A percentile compares a stretch with the other conserved stretches of the same genome.
These are phyloP conservation scores for Fraxinus albicans DNA, from an alignment of 305 asterid genomes.

Conservation along the genomic window DNA sequence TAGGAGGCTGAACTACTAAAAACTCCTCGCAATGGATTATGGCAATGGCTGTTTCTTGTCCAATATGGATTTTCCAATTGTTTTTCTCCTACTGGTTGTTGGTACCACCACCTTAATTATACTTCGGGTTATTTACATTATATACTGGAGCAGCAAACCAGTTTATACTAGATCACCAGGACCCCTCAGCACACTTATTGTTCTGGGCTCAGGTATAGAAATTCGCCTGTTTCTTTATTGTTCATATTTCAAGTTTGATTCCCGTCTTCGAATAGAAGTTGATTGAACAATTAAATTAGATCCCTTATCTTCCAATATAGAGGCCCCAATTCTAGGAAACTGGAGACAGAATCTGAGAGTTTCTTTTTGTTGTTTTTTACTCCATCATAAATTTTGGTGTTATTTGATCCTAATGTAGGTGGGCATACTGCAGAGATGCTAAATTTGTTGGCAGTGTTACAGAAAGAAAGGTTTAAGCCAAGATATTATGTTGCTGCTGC, in stretches of 20 bases:
- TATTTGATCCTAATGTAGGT: slow-evolving; percentile 43
- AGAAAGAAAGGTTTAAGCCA: slow-evolving; percentile 44
- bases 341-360: background rate
- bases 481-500: slow-evolving; percentile 90
- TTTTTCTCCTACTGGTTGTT: slow-evolving; percentile 27
- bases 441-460: slow-evolving; percentile 45
- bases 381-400: background rate
- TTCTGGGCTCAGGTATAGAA: slow-evolving; percentile 79
- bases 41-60: slow-evolving; percentile 20
- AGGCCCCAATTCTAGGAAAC: background rate
- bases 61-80: slow-evolving; percentile 23
- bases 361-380: background rate
- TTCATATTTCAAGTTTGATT: background rate
- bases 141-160: slow-evolving; percentile 46
- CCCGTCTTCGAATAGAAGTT: background rate
- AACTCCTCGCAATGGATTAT: slow-evolving; percentile 32
- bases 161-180: slow-evolving; percentile 29
- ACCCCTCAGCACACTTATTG: slow-evolving; percentile 59
- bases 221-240: background rate
- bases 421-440: slow-evolving; percentile 99
- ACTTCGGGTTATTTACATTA: slow-evolving; percentile 49
- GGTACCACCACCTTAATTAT: slow-evolving; percentile 40
- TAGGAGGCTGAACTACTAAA: slow-evolving; percentile 15
- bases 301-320: background rate
- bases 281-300: background rate